These are phyloP conservation scores for Cladosporium phlei DNA, from an alignment of 2,329 filamentous ascomycete species.

Conservation along the genomic window DNA sequence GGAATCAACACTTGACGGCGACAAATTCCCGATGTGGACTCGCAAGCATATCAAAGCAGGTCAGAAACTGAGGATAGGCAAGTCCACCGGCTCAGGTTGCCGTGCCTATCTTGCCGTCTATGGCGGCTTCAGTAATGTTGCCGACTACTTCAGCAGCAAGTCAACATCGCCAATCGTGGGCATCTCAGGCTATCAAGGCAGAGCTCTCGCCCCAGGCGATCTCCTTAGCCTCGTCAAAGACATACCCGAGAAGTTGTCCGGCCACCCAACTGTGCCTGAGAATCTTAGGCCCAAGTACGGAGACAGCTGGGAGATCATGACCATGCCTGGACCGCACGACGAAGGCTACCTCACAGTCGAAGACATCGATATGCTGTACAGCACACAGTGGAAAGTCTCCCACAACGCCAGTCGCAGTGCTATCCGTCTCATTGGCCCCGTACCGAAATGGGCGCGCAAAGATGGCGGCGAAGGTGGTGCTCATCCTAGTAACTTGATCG, in stretches of 20 bases:
- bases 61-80: conserved; percentile 53
- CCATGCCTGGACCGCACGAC: conserved; percentile 55
- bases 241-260: conserved; percentile 31
- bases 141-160: conserved; percentile 56
- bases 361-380: conserved; percentile 55
- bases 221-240: conserved; percentile 44
- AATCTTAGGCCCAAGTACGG: conserved; percentile 47
- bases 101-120: conserved; percentile 56
- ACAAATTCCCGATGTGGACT: conserved; percentile 51
- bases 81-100: conserved; percentile 49
- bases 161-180: conserved; percentile 54
- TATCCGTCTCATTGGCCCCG: conserved; percentile 56
- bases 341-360: conserved; percentile 49
- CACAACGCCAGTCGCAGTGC: conserved; percentile 59
- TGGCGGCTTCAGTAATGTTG: conserved; percentile 51
- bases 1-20: conserved; percentile 48
- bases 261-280: conserved; percentile 39
- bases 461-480: conserved; percentile 60
- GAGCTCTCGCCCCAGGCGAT: conserved; percentile 52
- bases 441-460: conserved; percentile 54
- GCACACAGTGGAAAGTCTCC: conserved; percentile 54
- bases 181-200: conserved; percentile 57
- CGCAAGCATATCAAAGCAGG: conserved; percentile 47
- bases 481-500: conserved; percentile 50
- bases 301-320: conserved; percentile 49